Conservation (phyloP, 768 basidiomycete genomes). For the Boletus rubropictus region DNA sequence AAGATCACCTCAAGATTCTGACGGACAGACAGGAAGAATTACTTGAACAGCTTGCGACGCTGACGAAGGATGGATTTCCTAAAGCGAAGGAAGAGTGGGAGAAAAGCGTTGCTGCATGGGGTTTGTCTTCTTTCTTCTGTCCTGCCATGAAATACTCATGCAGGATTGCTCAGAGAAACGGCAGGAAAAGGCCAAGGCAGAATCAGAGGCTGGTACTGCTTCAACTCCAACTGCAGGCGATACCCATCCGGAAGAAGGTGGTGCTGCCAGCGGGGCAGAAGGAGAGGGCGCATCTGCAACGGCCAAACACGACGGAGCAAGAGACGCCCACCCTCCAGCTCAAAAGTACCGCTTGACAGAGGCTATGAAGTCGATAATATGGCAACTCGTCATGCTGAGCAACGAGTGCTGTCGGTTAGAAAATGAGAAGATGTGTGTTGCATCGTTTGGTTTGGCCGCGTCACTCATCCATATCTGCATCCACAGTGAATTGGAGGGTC, state of each 20-base stretch:
- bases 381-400: slow-evolving; percentile 75
- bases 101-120: slow-evolving; percentile 63
- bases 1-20: slow-evolving; percentile 63
- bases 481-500: slow-evolving; percentile 54
- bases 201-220: slow-evolving; percentile 28
- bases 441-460: neutral
- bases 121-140: slow-evolving; percentile 32
- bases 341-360: slow-evolving; percentile 80
- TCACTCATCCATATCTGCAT: neutral
- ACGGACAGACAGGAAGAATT: slow-evolving; percentile 63
- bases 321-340: slow-evolving; percentile 54
- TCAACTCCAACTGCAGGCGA: slow-evolving; percentile 28
- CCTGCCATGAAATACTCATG: neutral
- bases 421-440: slow-evolving; percentile 56
- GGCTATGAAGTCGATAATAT: slow-evolving; percentile 70
- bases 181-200: slow-evolving; percentile 49
- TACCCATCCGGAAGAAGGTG: slow-evolving; percentile 29
- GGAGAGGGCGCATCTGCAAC: slow-evolving; percentile 18
- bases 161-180: slow-evolving; percentile 36
- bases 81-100: slow-evolving; percentile 77
- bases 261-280: slow-evolving; percentile 23
- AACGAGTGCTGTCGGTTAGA: slow-evolving; percentile 72
- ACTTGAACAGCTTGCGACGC: slow-evolving; percentile 52
- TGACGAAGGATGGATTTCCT: slow-evolving; percentile 60
- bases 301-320: slow-evolving; percentile 29